Conservation (phyloP, 371 early-diverging fungal species). For the Chytridium lagenaria region DNA sequence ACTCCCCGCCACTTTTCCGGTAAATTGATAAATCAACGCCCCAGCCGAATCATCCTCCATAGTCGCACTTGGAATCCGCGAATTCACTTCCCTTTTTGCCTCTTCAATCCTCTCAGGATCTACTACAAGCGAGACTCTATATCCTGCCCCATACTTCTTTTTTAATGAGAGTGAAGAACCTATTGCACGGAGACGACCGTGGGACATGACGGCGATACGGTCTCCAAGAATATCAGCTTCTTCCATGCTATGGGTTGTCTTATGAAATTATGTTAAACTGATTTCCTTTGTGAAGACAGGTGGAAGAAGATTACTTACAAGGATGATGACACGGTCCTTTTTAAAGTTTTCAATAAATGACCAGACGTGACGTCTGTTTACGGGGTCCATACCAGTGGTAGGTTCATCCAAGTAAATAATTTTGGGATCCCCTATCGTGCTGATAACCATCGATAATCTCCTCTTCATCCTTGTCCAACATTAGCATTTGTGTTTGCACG, state of each 20-base stretch:
- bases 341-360: slow-evolving; percentile 66
- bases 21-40: slow-evolving; percentile 66
- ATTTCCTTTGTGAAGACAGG: background rate
- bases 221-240: slow-evolving; percentile 54
- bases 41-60: slow-evolving; percentile 73
- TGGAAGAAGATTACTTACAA: slow-evolving; percentile 62
- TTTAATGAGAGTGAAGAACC: slow-evolving; percentile 65
- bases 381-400: slow-evolving; percentile 63
- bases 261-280: background rate
- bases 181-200: slow-evolving; percentile 20
- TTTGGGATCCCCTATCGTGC: slow-evolving; percentile 41
- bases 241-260: slow-evolving; percentile 43
- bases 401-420: slow-evolving; percentile 56
- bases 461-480: slow-evolving; percentile 52
- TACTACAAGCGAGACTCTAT: slow-evolving; percentile 51
- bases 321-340: slow-evolving; percentile 59
- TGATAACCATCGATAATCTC: slow-evolving; percentile 32
- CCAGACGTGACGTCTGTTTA: slow-evolving; percentile 70
- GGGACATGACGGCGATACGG: slow-evolving; percentile 53
- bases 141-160: slow-evolving; percentile 72
- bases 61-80: slow-evolving; percentile 54
- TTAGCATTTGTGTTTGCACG: slow-evolving; percentile 26
- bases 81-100: slow-evolving; percentile 28
- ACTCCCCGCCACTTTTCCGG: slow-evolving; percentile 45
- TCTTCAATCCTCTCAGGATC: slow-evolving; percentile 49